phyloP scores from a whole-genome alignment of 1,284 basidiomycete genomes.

The Somion occarium region DNA sequence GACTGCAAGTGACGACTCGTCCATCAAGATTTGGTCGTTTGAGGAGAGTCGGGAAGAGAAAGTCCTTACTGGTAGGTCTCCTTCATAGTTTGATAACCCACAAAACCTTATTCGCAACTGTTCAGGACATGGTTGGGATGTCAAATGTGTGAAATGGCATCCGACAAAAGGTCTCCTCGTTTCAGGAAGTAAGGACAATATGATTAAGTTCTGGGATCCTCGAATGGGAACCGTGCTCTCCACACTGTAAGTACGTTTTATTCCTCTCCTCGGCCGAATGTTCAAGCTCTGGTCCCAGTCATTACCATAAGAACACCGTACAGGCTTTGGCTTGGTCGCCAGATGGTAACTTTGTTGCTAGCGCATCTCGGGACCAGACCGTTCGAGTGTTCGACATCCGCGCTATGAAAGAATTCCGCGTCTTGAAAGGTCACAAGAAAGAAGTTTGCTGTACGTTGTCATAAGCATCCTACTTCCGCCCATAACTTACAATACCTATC shows the following conservation, averaged over 20 bases:
- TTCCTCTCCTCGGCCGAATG: neutral
- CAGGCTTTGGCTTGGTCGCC: constrained; percentile 92
- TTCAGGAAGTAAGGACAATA: constrained; percentile 95
- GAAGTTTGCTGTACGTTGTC: constrained; percentile 90
- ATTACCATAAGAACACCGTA: constrained; percentile 96
- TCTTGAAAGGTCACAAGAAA: constrained; percentile 93
- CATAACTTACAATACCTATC: neutral
- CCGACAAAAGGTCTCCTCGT: constrained; percentile 92
- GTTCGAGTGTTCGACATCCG: constrained; percentile 98
- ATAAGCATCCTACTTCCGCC: neutral
- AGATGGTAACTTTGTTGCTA: constrained; percentile 90
- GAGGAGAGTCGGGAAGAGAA: constrained; percentile 88
- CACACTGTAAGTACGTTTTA: constrained; percentile 54
- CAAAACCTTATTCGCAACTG: neutral
- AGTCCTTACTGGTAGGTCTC: constrained; percentile 68
- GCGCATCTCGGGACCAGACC: constrained; percentile 90
- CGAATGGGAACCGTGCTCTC: constrained; percentile 83
- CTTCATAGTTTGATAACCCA: constrained; percentile 1
- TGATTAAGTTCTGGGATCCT: constrained; percentile 99
- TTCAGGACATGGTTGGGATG: constrained; percentile 95
- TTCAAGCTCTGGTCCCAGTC: constrained; percentile 42
- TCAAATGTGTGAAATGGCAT: constrained; percentile 98
- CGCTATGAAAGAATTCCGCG: constrained; percentile 91
- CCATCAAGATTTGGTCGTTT: constrained; percentile 94
- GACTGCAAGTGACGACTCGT: constrained; percentile 92